A percentile compares a stretch with the other conserved stretches of the same genome.
Evolutionary conservation across 148 eudicot species (phyloP).

Genomic region (Rhododendron henanense): DNA sequence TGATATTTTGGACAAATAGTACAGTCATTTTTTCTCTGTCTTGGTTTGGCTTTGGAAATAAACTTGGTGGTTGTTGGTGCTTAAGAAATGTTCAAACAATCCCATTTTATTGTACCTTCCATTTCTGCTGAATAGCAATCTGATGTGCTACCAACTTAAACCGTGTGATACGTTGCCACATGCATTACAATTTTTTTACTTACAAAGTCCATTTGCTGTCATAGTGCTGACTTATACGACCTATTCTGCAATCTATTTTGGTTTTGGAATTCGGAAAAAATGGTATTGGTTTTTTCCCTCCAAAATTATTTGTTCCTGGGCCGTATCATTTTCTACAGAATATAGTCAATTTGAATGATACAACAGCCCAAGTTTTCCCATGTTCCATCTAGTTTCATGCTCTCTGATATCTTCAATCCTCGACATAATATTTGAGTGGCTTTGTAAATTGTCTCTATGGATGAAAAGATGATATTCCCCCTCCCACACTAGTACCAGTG

Average conservation of each 20-base stretch:
- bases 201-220: not conserved
- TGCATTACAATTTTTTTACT: not conserved
- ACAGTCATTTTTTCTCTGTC: not conserved
- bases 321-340: not conserved
- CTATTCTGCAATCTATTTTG: not conserved
- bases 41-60: not conserved
- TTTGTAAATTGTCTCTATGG: conserved; percentile 23
- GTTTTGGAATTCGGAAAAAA: not conserved
- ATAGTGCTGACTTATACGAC: not conserved
- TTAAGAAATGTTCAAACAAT: not conserved
- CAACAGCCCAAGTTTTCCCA: not conserved
- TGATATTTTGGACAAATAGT: not conserved
- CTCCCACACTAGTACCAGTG: conserved; percentile 85
- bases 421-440: conserved; percentile 6
- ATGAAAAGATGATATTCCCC: conserved; percentile 46
- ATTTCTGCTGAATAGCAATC: not conserved
- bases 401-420: conserved; percentile 4
- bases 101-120: not conserved
- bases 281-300: conserved; percentile 2
- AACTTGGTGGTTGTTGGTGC: not conserved
- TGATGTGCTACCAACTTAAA: not conserved
- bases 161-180: not conserved
- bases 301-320: not conserved
- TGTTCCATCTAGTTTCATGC: conserved; percentile 3
- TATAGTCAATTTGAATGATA: not conserved